Base-by-base conservation (phyloP, 1,139 yeast genomes). In the Maudiozyma humilis region DNA sequence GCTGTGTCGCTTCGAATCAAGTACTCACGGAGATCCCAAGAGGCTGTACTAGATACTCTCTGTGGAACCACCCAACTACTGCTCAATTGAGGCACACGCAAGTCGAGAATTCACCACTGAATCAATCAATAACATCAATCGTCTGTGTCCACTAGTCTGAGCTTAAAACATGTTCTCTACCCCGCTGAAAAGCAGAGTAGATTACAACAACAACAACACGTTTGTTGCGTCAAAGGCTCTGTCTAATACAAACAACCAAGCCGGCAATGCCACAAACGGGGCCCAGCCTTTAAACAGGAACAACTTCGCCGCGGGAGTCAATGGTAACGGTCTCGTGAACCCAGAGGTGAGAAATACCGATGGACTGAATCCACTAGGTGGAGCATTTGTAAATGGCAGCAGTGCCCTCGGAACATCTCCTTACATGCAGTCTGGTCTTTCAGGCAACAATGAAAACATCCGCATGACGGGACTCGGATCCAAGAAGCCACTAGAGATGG, bases 401-500 rank as follows among this genome's bases (percentile, higher is more conserved):
- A 12, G 31, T 6, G 39, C 33, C 13, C 32, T 38, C n/a, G 40
- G 30, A 5, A 8, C 44, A 8, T 14, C 47, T 8, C 18, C 36
- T 14, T 40, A 44, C 8, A 31, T 42, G 25, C 25, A 40, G 13
- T 16, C 44, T 1, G 42, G 36, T 13, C 33, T 46, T 25, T 12
- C 44, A 7, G 35, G 15, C 5, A 36, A 42, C 23, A 51, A 50
- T 32, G 63, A 59, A 27, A 62, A 61, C 44, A 44, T 61, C 15
- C 48, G 55, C 33, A 51, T 61, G 19, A 46, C 42, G 14, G 60
- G 60, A 4, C 38, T 61, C 25, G 63, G 55, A 1, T 48, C 51
- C 10, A 49, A 48, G n/a, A 52, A 54, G 18, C 70, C 71, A 3
- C 51, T 67, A 38, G 63, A 68, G 37, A 48, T 69, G 31, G 71